Base-by-base conservation (phyloP, 164 flowering plant species). In the Piper longum region DNA sequence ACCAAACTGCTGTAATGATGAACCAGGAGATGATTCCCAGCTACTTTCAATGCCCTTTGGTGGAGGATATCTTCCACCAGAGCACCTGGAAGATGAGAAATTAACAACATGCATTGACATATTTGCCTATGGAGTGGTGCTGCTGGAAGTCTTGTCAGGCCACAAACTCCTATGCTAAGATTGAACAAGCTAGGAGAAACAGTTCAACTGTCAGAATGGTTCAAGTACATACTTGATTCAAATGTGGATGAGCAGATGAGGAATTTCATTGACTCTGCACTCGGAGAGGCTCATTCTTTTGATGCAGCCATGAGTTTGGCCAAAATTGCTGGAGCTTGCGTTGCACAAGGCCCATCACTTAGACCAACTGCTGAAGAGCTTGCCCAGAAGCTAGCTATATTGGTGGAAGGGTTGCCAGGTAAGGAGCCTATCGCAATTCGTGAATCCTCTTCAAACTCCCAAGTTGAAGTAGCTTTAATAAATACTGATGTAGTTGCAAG, bases 61-160 rank as follows among this genome's bases (percentile, higher is more conserved):
- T 44, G 71, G 66, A 63, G 88, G 84, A 14, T 83, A 86, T 68
- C 51, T 83, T 26, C 87, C 98, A 11, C 95, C 98, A 0, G 98
- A 91, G 67, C 76, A 67, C 51, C 41, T 76, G 4, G 63, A 67
- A 43, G 73, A 80, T 11, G 81, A 83, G 12, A 42, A 43, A 2
- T 64, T 80, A 17, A 71, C 96, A 3, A 75, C 89, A n/a, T 9
- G 78, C 63, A 70, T 70, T 0, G 96, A 92, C 61, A 75, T 89
- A 14, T 92, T 78, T 55, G 96, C 98, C 12, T 89, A 70, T 61
- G 98, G 98, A 51, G 88, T 92, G 11, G 80, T 92, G 44, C 60
- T 92, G 70, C 73, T 89, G 39, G 98, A 92, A 77, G 74, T 86
- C 12, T 59, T 92, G 60, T 81, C 91, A 0, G 96, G 90, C 5